Evolutionary conservation across 331 rosid species (phyloP).

Genomic region (Prunus yedoensis): DNA sequence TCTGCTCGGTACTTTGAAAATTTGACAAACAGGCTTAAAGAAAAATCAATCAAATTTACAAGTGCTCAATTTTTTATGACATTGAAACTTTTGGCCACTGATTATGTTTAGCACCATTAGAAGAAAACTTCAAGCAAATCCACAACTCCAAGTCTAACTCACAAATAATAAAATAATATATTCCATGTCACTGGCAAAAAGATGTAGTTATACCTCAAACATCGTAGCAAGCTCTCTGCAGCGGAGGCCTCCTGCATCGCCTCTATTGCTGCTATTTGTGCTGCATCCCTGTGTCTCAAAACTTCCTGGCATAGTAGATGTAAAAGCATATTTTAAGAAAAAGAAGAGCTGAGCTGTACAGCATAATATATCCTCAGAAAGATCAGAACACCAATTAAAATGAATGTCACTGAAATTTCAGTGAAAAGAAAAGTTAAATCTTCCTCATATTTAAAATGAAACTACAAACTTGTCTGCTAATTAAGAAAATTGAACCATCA

Average conservation of each 20-base stretch:
- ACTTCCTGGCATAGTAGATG: slow-evolving; percentile 57
- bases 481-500: not conserved
- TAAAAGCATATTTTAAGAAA: slow-evolving; percentile 19
- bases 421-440: not conserved
- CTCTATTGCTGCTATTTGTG: slow-evolving; percentile 76
- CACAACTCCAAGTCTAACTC: not conserved
- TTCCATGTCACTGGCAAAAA: slow-evolving; percentile 1
- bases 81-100: not conserved
- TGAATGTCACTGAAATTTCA: not conserved
- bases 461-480: not conserved
- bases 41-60: not conserved
- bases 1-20: not conserved
- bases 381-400: not conserved
- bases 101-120: not conserved
- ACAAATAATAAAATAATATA: not conserved
- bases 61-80: not conserved
- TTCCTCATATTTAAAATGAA: not conserved
- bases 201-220: slow-evolving; percentile 56
- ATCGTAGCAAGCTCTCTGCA: slow-evolving; percentile 72
- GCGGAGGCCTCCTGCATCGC: slow-evolving; percentile 91
- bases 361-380: not conserved
- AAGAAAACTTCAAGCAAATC: not conserved
- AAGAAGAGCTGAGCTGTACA: not conserved
- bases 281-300: slow-evolving; percentile 82
- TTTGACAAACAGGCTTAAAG: not conserved